phyloP scores from a whole-genome alignment of 306 rosid genomes.

The Alnus rubra region DNA sequence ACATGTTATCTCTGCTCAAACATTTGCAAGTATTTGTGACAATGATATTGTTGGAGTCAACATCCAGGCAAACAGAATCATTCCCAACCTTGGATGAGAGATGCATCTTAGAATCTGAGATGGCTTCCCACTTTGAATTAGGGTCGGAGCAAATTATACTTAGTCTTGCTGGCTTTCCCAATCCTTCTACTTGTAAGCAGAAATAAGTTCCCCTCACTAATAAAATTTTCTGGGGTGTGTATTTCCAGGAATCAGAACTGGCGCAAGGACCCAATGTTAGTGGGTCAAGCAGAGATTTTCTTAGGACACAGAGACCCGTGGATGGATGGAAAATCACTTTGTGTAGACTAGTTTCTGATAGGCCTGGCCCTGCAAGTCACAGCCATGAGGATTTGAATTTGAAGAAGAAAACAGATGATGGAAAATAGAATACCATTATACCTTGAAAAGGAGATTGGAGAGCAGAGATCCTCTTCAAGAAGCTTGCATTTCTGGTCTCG shows the following conservation, averaged over 20 bases:
- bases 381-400: too few relatives aligned
- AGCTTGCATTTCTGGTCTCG: constrained; percentile 46
- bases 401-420: not conserved
- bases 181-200: constrained; percentile 55
- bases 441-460: constrained; percentile 85
- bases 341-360: constrained; percentile 25
- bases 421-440: constrained; percentile 13
- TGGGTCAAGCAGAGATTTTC: constrained; percentile 44
- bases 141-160: constrained; percentile 46
- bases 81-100: constrained; percentile 44
- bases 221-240: constrained; percentile 47
- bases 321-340: constrained; percentile 74
- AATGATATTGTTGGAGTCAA: constrained; percentile 49
- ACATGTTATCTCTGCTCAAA: constrained; percentile 38
- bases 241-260: constrained; percentile 59
- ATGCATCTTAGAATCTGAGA: constrained; percentile 78
- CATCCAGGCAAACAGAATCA: constrained; percentile 69
- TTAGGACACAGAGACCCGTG: constrained; percentile 64
- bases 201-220: constrained; percentile 63
- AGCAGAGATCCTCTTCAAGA: constrained; percentile 51
- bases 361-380: constrained; percentile 58
- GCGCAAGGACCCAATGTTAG: constrained; percentile 60
- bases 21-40: constrained; percentile 79
- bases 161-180: constrained; percentile 51
- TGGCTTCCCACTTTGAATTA: constrained; percentile 60